Conservation (phyloP, 176 grass and related monocot genomes). For the Avena insularis region DNA sequence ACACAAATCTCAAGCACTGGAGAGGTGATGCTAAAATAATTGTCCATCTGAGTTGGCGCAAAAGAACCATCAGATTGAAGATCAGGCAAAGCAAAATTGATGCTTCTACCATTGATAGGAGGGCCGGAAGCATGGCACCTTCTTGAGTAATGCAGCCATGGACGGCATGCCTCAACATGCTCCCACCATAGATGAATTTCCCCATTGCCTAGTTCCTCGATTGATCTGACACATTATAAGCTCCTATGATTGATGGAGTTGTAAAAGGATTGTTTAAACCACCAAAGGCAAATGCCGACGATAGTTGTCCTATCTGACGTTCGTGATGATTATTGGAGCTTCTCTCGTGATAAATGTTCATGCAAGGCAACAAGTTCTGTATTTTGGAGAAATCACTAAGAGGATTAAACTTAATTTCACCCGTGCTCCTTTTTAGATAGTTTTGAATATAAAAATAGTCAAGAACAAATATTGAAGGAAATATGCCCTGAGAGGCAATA, state of each 20-base stretch:
- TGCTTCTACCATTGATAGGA: slow-evolving; percentile 30
- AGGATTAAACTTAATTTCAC: too few relatives aligned
- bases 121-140: background rate
- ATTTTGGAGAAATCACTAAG: slow-evolving; percentile 41
- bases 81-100: background rate
- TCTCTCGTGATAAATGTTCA: too few relatives aligned
- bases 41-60: background rate
- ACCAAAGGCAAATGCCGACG: too few relatives aligned
- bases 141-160: background rate
- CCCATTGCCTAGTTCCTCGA: too few relatives aligned
- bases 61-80: background rate
- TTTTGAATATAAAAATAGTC: slow-evolving; percentile 59
- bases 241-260: too few relatives aligned
- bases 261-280: too few relatives aligned
- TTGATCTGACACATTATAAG: too few relatives aligned
- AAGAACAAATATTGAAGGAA: background rate
- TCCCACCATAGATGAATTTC: too few relatives aligned
- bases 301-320: too few relatives aligned
- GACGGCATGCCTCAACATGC: too few relatives aligned
- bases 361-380: background rate
- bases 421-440: slow-evolving; percentile 25
- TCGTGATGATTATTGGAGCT: too few relatives aligned
- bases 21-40: slow-evolving; percentile 21
- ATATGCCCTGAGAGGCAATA: too few relatives aligned
- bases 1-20: background rate